Conservation (phyloP, 1,284 basidiomycete genomes). For the Rhodotorula sp. region DNA sequence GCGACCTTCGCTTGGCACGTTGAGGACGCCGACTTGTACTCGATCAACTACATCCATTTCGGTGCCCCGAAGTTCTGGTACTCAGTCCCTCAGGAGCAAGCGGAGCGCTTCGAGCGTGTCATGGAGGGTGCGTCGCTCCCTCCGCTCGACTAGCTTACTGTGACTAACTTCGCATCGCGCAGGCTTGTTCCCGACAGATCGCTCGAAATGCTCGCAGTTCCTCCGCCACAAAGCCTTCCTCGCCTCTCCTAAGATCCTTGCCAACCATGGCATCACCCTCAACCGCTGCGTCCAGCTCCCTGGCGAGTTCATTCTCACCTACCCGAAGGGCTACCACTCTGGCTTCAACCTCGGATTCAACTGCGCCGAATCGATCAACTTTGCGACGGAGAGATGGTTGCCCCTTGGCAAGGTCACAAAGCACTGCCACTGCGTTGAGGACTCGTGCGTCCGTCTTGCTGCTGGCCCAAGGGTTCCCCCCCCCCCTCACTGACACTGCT, state of each 20-base stretch:
- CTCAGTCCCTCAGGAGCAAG: conserved; percentile 81
- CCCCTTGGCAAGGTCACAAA: conserved; percentile 80
- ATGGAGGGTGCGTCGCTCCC: conserved; percentile 64
- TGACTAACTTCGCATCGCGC: not conserved
- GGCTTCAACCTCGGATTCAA: conserved; percentile 98
- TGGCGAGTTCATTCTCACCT: conserved; percentile 95
- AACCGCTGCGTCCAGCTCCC: conserved; percentile 85
- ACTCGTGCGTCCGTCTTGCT: conserved; percentile 59
- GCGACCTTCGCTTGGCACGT: conserved; percentile 99
- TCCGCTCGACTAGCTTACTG: not conserved
- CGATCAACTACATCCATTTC: conserved; percentile 99
- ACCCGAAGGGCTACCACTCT: conserved; percentile 59
- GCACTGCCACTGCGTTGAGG: conserved; percentile 74
- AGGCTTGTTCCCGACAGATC: conserved; percentile 86
- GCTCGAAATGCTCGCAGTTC: conserved; percentile 82
- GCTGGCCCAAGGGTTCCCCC: no score
- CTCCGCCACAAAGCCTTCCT: conserved; percentile 95
- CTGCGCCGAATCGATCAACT: conserved; percentile 97
- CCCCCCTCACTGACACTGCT: not conserved
- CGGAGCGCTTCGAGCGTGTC: conserved; percentile 70
- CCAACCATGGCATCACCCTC: conserved; percentile 74
- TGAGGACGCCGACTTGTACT: conserved; percentile 82
- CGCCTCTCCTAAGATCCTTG: conserved; percentile 79
- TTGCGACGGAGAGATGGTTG: conserved; percentile 87
- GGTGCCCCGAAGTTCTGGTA: conserved; percentile 97